These are phyloP conservation scores for Echria macrotheca DNA, from an alignment of 495 filamentous ascomycete genomes.

Conservation along the genomic window DNA sequence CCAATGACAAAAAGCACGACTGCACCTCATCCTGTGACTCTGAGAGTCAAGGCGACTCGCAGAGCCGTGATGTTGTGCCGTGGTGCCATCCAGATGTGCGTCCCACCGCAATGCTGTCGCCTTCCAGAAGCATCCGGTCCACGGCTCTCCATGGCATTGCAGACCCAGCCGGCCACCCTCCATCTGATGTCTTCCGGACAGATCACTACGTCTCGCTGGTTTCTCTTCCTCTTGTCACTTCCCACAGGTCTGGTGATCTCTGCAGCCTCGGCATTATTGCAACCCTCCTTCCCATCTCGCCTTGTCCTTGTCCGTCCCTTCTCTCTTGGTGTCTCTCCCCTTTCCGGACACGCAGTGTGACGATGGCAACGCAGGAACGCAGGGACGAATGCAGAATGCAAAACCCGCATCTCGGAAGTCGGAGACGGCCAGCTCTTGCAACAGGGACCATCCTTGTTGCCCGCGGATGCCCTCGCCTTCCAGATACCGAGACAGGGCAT, in stretches of 20 bases:
- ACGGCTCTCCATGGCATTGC: background rate
- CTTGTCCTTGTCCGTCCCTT: background rate
- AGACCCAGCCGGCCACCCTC: background rate
- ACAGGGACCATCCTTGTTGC: constrained; percentile 8
- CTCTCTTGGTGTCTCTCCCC: background rate
- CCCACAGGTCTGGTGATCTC: constrained; percentile 20
- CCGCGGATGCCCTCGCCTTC: background rate
- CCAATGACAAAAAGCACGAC: constrained; percentile 15
- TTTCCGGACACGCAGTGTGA: constrained; percentile 1
- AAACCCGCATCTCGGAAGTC: background rate
- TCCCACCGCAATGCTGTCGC: background rate
- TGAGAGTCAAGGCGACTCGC: constrained; percentile 3
- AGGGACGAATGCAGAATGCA: background rate
- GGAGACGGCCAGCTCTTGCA: background rate
- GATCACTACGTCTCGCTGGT: constrained; percentile 16
- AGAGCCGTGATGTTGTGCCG: background rate
- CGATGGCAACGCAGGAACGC: constrained; percentile 7
- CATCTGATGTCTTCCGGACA: constrained; percentile 13
- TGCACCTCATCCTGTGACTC: constrained; percentile 14
- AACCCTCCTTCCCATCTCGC: constrained; percentile 6
- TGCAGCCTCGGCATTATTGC: constrained; percentile 15
- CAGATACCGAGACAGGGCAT: background rate
- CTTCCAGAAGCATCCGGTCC: background rate
- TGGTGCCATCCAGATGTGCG: background rate
- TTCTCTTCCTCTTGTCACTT: too few species aligned